These are phyloP conservation scores for Malassezia restricta DNA, from an alignment of 1,284 basidiomycete species.

Conservation along the genomic window DNA sequence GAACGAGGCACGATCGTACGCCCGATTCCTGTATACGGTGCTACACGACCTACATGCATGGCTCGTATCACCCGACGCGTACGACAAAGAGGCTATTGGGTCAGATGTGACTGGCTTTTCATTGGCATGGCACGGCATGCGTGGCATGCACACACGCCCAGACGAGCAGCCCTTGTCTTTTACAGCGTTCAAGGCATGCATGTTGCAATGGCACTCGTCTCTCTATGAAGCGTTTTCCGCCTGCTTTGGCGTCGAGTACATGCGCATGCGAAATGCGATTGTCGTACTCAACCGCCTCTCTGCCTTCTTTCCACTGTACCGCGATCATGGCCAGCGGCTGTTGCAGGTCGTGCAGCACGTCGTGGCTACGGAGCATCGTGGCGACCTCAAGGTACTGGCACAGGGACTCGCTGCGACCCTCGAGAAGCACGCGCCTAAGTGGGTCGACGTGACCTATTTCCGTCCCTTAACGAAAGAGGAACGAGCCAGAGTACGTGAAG, in stretches of 20 bases:
- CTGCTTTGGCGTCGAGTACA: conserved; percentile 40
- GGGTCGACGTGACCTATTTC: conserved; percentile 17
- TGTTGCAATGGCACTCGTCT: conserved; percentile 71
- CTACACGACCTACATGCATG: conserved; percentile 53
- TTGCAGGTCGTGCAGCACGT: conserved; percentile 23
- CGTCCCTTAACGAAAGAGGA: conserved; percentile 4
- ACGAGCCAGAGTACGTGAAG: neutral
- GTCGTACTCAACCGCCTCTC: conserved; percentile 39
- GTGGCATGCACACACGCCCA: conserved; percentile 2
- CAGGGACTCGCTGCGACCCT: conserved; percentile 41
- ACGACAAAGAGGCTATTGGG: conserved; percentile 46
- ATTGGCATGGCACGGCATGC: conserved; percentile 21
- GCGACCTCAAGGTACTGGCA: conserved; percentile 40
- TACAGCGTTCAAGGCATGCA: conserved; percentile 59
- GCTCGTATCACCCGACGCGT: conserved; percentile 17
- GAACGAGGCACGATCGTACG: conserved; percentile 89
- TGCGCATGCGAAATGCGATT: conserved; percentile 42
- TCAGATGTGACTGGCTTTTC: conserved; percentile 38
- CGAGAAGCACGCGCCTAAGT: conserved; percentile 28
- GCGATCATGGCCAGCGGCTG: conserved; percentile 27
- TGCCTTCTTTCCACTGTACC: conserved; percentile 29
- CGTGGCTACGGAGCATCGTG: conserved; percentile 27
- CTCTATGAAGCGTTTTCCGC: conserved; percentile 47
- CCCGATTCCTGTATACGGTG: conserved; percentile 61
- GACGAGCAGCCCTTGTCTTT: conserved; percentile 55